phyloP scores from a whole-genome alignment of 176 grass and related monocot species.

The Olyra latifolia region DNA sequence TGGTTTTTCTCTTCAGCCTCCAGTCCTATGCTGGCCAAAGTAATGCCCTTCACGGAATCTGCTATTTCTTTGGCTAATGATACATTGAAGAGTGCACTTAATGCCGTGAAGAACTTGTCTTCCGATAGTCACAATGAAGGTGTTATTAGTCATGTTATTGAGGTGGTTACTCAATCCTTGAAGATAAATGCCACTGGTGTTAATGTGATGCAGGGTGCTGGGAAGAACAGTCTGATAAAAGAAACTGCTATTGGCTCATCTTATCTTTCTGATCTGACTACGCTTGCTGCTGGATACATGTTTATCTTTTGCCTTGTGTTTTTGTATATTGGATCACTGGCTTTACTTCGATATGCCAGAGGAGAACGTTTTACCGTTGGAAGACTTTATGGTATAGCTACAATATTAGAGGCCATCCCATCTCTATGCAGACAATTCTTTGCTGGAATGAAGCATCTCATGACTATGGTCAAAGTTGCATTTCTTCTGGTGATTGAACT shows the following conservation, averaged over 20 bases:
- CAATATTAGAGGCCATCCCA: constrained; percentile 86
- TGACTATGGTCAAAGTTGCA: constrained; percentile 98
- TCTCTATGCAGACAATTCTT: constrained; percentile 89
- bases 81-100: constrained; percentile 78
- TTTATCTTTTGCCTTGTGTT: constrained; percentile 80
- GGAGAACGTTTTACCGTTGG: constrained; percentile 88
- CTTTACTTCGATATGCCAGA: constrained; percentile 80
- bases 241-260: constrained; percentile 59
- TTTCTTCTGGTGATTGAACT: constrained; percentile 97
- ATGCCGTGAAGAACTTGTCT: constrained; percentile 81
- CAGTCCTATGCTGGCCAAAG: constrained; percentile 72
- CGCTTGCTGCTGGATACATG: constrained; percentile 88
- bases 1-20: constrained; percentile 97
- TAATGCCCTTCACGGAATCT: constrained; percentile 79
- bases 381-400: constrained; percentile 77
- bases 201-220: constrained; percentile 51
- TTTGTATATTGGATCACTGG: constrained; percentile 83
- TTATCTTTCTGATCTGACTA: constrained; percentile 92
- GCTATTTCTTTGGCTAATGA: constrained; percentile 84
- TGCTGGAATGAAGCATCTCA: constrained; percentile 85
- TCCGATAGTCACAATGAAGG: constrained; percentile 66
- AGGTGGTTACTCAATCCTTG: constrained; percentile 72
- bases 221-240: constrained; percentile 51
- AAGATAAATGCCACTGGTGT: constrained; percentile 79
- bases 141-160: constrained; percentile 71